Percentiles rank a stretch among this genome's conserved stretches.
These are phyloP conservation scores for Pseudogymnoascus sp. DNA, from an alignment of 2,329 filamentous ascomycete genomes.

Conservation along the genomic window DNA sequence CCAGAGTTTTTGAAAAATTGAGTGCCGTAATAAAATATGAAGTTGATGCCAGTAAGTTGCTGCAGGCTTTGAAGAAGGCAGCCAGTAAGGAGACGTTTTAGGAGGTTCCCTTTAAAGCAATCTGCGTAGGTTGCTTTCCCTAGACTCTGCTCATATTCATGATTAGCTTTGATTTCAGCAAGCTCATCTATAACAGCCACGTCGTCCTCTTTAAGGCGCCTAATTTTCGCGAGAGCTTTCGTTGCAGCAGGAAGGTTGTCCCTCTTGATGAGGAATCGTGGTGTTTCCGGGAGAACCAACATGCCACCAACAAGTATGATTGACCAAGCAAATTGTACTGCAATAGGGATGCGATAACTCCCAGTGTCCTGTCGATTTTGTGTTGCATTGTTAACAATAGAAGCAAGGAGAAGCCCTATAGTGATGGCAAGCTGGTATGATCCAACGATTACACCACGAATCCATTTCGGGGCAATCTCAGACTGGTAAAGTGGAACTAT, in stretches of 20 bases:
- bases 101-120: constrained; percentile 54
- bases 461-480: constrained; percentile 77
- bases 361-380: constrained; percentile 46
- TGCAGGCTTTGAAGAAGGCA: constrained; percentile 70
- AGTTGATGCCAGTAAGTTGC: constrained; percentile 68
- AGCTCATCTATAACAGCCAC: constrained; percentile 66
- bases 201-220: constrained; percentile 67
- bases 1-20: constrained; percentile 58
- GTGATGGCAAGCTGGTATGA: constrained; percentile 73
- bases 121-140: constrained; percentile 52
- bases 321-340: constrained; percentile 66
- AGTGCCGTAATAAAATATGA: constrained; percentile 71
- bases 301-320: constrained; percentile 60
- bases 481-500: constrained; percentile 72
- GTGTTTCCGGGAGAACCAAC: constrained; percentile 66
- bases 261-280: constrained; percentile 65
- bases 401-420: constrained; percentile 57
- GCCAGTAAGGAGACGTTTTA: constrained; percentile 64
- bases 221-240: constrained; percentile 59
- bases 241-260: constrained; percentile 58
- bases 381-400: constrained; percentile 62
- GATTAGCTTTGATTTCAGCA: constrained; percentile 65
- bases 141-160: constrained; percentile 63
- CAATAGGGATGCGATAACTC: constrained; percentile 69
- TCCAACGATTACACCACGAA: constrained; percentile 66